These are phyloP conservation scores for Lactarius sp. DNA, from an alignment of 768 basidiomycete species.

Conservation along the genomic window DNA sequence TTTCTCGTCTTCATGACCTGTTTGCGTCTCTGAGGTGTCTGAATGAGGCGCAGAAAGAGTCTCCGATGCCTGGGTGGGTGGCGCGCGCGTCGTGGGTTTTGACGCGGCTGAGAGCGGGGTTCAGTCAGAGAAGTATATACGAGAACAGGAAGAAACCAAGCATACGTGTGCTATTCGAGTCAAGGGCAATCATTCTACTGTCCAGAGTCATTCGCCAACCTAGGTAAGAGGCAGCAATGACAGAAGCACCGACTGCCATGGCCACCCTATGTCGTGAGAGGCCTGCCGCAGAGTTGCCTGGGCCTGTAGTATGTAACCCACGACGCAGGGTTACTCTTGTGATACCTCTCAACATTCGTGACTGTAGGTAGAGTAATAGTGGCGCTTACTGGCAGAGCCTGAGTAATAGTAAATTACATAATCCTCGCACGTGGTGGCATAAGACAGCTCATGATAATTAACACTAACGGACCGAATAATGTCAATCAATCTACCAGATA, in stretches of 20 bases:
- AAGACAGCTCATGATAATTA: too few relatives aligned
- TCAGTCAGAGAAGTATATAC: conserved; percentile 14
- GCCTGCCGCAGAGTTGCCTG: conserved; percentile 1
- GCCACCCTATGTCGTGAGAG: conserved; percentile 24
- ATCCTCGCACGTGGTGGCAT: neutral
- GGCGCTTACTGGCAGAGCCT: neutral
- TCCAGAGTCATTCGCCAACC: conserved; percentile 31
- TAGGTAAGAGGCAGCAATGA: conserved; percentile 32
- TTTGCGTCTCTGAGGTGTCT: neutral
- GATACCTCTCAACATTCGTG: conserved; percentile 20
- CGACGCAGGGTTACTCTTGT: conserved; percentile 17
- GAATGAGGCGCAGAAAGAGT: conserved; percentile 2
- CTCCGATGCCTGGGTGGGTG: conserved; percentile 6
- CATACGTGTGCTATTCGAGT: conserved; percentile 22
- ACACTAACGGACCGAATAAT: too few relatives aligned
- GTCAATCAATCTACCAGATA: too few relatives aligned
- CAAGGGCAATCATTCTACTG: conserved; percentile 27
- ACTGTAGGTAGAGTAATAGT: neutral
- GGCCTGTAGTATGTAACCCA: conserved; percentile 18
- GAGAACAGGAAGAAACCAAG: neutral
- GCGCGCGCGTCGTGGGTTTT: conserved; percentile 5
- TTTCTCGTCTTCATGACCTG: neutral
- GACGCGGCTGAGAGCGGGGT: conserved; percentile 12
- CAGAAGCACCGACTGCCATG: conserved; percentile 31
- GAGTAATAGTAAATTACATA: neutral